phyloP scores from a whole-genome alignment of 2,329 filamentous ascomycete species.

The Alternaria arborescens region DNA sequence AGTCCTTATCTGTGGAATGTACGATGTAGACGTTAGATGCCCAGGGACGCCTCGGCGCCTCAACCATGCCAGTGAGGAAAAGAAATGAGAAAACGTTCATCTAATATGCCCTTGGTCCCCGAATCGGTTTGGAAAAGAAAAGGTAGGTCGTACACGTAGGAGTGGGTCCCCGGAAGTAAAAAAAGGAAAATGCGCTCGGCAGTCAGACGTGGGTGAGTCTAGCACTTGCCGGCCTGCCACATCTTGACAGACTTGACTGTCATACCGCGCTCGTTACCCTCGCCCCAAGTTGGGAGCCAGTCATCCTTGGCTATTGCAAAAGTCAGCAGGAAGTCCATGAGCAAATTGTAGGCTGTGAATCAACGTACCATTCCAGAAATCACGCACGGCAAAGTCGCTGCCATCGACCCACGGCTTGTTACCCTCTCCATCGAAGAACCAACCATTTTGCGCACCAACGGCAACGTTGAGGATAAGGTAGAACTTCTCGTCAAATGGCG shows the following conservation, averaged over 20 bases:
- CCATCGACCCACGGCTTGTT: slow-evolving; percentile 77
- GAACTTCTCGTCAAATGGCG: slow-evolving; percentile 78
- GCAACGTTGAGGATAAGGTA: slow-evolving; percentile 79
- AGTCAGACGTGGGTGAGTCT: background rate
- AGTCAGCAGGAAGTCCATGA: slow-evolving; percentile 60
- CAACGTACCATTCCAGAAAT: slow-evolving; percentile 38
- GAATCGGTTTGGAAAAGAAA: background rate
- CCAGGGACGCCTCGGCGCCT: slow-evolving; percentile 11
- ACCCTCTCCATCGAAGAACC: slow-evolving; percentile 70
- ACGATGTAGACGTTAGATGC: background rate
- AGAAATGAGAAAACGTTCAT: slow-evolving; percentile 9
- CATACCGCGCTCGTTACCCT: slow-evolving; percentile 63
- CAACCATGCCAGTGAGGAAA: slow-evolving; percentile 8
- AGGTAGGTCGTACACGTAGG: background rate
- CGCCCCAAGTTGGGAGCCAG: slow-evolving; percentile 77
- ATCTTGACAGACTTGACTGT: slow-evolving; percentile 72
- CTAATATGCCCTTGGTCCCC: slow-evolving; percentile 7
- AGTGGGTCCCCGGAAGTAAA: background rate
- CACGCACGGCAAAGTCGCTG: slow-evolving; percentile 29
- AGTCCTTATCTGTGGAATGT: background rate
- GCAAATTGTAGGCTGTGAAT: background rate
- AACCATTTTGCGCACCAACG: slow-evolving; percentile 80
- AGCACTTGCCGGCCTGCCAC: slow-evolving; percentile 52
- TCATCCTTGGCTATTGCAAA: slow-evolving; percentile 66
- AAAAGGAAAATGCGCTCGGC: background rate